Conservation (phyloP, 257 asterid species). For the Gentiana straminea region DNA sequence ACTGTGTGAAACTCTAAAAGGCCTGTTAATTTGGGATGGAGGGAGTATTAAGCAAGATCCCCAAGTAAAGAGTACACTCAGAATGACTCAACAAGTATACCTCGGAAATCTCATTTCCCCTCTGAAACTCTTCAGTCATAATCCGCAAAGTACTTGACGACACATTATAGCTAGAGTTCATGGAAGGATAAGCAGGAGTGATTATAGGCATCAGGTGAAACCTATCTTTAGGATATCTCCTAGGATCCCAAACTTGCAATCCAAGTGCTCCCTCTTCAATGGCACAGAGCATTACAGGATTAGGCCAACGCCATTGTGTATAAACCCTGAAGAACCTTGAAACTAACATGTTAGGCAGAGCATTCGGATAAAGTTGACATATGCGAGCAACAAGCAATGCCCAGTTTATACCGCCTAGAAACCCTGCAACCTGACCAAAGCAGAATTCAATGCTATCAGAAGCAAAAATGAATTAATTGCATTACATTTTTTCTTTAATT, state of each 20-base stretch:
- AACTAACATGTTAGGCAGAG: slow-evolving; percentile 33
- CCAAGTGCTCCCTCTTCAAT: slow-evolving; percentile 33
- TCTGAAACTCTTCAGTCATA: slow-evolving; percentile 31
- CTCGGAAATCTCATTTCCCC: slow-evolving; percentile 31
- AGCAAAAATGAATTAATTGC: neutral
- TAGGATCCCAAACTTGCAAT: slow-evolving; percentile 35
- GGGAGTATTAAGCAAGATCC: no score
- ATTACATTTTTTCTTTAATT: neutral
- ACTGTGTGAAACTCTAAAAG: no score
- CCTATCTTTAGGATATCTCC: slow-evolving; percentile 27
- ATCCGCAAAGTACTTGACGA: slow-evolving; percentile 37
- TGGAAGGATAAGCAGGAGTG: slow-evolving; percentile 37
- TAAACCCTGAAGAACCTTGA: slow-evolving; percentile 37
- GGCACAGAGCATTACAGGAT: slow-evolving; percentile 37
- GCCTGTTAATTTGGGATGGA: no score
- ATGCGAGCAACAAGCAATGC: slow-evolving; percentile 32
- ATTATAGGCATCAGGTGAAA: slow-evolving; percentile 37
- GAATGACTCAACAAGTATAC: slow-evolving; percentile 7
- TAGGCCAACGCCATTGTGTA: slow-evolving; percentile 43
- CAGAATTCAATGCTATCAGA: slow-evolving; percentile 1
- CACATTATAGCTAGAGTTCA: slow-evolving; percentile 39
- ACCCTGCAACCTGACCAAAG: slow-evolving; percentile 27
- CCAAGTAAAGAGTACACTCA: no score
- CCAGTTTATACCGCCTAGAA: slow-evolving; percentile 36
- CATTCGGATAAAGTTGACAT: slow-evolving; percentile 37